Conservation (phyloP, 2,329 filamentous ascomycete species). For the Alternaria conjuncta region DNA sequence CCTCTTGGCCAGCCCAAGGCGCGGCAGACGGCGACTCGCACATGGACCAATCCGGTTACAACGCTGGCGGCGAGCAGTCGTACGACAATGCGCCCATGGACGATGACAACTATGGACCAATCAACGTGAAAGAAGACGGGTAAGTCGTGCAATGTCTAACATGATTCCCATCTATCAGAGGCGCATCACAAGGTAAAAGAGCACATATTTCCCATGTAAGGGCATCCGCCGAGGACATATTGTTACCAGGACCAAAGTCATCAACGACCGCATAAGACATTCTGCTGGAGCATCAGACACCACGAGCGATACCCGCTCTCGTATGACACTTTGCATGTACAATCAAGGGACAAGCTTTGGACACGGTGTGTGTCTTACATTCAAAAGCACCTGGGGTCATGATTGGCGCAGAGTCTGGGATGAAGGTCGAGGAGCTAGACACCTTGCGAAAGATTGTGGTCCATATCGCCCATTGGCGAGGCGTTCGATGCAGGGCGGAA, state of each 20-base stretch:
- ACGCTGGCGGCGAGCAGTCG: slow-evolving; percentile 38
- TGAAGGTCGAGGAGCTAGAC: slow-evolving; percentile 21
- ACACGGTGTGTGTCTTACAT: slow-evolving; percentile 2
- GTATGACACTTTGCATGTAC: slow-evolving; percentile 5
- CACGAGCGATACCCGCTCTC: not conserved
- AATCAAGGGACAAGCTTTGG: slow-evolving; percentile 1
- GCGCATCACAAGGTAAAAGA: slow-evolving; percentile 34
- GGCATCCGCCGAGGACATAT: not conserved
- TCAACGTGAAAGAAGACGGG: slow-evolving; percentile 90
- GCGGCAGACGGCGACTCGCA: slow-evolving; percentile 34
- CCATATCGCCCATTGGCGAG: slow-evolving; percentile 25
- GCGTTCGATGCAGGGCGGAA: slow-evolving; percentile 31
- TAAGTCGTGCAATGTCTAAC: slow-evolving; percentile 61
- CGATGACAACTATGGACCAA: slow-evolving; percentile 56
- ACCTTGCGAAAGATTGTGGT: slow-evolving; percentile 18
- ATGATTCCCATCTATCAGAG: slow-evolving; percentile 11
- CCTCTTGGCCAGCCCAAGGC: slow-evolving; percentile 26
- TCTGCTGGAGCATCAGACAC: slow-evolving; percentile 3
- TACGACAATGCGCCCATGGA: slow-evolving; percentile 41
- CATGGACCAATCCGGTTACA: slow-evolving; percentile 39
- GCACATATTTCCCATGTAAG: not conserved
- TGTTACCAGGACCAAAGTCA: not conserved
- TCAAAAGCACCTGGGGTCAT: slow-evolving; percentile 7
- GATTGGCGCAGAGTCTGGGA: slow-evolving; percentile 14
- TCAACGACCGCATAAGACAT: not conserved